Evolutionary conservation across 2,329 filamentous ascomycete genomes (phyloP), one percentile per base, ranked within the genome.

Genomic region (Aspergillus fumigatus): DNA sequence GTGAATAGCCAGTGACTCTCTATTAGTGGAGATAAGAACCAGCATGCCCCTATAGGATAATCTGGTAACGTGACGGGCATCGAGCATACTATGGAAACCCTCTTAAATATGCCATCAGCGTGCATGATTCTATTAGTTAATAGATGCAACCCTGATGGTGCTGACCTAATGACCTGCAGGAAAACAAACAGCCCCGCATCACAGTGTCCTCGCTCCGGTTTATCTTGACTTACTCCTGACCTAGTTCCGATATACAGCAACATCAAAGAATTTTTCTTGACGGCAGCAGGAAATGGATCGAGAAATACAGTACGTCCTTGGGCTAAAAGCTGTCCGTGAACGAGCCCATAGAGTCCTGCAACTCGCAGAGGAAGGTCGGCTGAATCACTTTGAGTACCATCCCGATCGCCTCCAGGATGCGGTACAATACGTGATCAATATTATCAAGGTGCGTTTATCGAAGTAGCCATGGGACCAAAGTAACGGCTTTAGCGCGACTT

Each of bases 341-440:
- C 59, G 62, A 40, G 66, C 69, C 4, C 63, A 64, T 40, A 43
- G 55, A 11, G 68, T 71, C 4, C 55, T 70, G 43, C 64, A 70
- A 32, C 70, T 71, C 1, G 79, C 79, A n/a, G 66, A 74, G 54
- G 58, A 67, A 3, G 72, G 72, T 3, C 63, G 69, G 6, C 63
- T 81, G 32, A 73, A 66, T 58, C 75, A 79, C 60, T 81, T 80
- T 52, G 67, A 75, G 9, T 75, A 77, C 48, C 69, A 77, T 9
- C 63, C 70, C 19, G 66, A 71, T 5, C 70, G 70, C 14, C 70
- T 80, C 67, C 60, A 66, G 14, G 65, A 69, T 14, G 74, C 73
- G 10, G 77, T 73, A 2, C 72, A 79, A 19, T 80, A 76, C 48
- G 79, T 81, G 1, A 65, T 67, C 8, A 64, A 64, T 8, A 70